Evolutionary conservation across 2,329 filamentous ascomycete genomes (phyloP).

Genomic region (Beauveria sp.): DNA sequence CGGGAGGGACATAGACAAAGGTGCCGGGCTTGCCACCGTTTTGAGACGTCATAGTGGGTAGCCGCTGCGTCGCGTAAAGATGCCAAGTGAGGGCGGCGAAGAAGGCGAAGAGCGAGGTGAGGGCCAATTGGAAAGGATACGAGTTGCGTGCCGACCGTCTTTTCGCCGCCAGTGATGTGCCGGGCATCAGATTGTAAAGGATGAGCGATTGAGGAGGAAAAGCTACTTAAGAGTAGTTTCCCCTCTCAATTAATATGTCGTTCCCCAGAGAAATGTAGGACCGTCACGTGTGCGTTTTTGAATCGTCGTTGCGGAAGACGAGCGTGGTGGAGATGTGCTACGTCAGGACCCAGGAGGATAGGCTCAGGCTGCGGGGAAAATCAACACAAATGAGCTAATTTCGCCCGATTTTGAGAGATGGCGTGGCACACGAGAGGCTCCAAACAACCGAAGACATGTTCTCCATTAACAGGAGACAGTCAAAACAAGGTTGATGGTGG

Average conservation of each 20-base stretch:
- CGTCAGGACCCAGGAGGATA: neutral
- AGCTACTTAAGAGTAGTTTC: neutral
- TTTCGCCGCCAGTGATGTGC: neutral
- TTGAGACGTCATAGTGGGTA: constrained; percentile 1
- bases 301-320: no score
- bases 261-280: neutral
- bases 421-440: neutral
- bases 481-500: no score
- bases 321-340: no score
- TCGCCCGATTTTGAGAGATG: neutral
- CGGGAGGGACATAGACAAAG: neutral
- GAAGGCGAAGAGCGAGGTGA: neutral
- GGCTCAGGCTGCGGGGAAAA: neutral
- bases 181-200: neutral
- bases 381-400: neutral
- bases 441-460: no score
- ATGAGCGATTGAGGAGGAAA: neutral
- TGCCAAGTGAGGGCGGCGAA: constrained; percentile 8
- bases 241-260: neutral
- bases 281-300: neutral
- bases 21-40: neutral
- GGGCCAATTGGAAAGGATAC: neutral
- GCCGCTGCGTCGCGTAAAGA: neutral
- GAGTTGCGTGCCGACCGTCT: constrained; percentile 7
- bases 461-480: no score